Conservation (phyloP, 2,329 filamentous ascomycete genomes). For the Aspergillus tubingensis region DNA sequence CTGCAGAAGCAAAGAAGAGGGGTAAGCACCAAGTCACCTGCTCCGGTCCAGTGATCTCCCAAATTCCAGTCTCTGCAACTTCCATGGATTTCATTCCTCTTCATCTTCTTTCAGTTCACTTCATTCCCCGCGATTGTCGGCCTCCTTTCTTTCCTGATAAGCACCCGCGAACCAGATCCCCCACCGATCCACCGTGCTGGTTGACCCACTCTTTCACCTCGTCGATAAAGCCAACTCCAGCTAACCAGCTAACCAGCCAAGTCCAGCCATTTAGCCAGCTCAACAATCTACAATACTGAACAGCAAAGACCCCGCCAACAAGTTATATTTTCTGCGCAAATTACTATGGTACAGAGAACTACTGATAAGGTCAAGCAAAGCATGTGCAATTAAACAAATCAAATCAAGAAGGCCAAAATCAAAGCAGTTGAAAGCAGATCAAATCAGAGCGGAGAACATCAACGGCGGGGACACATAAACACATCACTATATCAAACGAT, state of each 20-base stretch:
- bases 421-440: slow-evolving; percentile 4
- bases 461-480: slow-evolving; percentile 28
- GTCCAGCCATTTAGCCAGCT: neutral
- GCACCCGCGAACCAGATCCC: neutral
- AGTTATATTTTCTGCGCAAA: slow-evolving; percentile 34
- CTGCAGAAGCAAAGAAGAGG: slow-evolving; percentile 7
- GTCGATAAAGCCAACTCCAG: neutral
- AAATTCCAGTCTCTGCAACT: neutral
- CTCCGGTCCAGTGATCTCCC: neutral
- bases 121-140: neutral
- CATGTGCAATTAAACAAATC: slow-evolving; percentile 25
- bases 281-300: slow-evolving; percentile 2
- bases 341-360: slow-evolving; percentile 44
- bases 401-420: slow-evolving; percentile 14
- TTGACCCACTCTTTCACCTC: neutral
- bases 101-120: neutral
- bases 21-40: slow-evolving; percentile 14
- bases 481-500: slow-evolving; percentile 33
- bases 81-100: no score
- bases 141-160: neutral
- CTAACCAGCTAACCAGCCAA: neutral
- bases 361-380: slow-evolving; percentile 26
- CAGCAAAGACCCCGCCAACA: slow-evolving; percentile 31
- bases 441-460: slow-evolving; percentile 21
- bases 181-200: neutral